A percentile compares a stretch with the other conserved stretches of the same genome.
Conservation (phyloP, 1,284 basidiomycete species). For the Neolentinus lepideus region DNA sequence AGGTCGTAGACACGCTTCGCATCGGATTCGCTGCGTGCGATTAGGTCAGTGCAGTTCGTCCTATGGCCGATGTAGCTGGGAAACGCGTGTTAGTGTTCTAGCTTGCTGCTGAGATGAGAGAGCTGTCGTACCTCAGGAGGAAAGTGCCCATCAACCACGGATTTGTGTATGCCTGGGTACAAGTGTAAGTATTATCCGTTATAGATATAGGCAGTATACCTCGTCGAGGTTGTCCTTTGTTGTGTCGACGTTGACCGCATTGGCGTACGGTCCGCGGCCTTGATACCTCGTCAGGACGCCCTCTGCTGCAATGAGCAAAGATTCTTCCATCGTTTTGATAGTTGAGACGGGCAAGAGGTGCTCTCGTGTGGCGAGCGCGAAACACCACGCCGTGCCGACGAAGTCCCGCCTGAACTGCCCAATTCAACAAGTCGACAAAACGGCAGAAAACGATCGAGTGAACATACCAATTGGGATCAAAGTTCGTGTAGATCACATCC, state of each 20-base stretch:
- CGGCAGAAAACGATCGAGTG: too few species aligned
- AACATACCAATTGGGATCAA: conserved; percentile 7
- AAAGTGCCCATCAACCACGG: conserved; percentile 7
- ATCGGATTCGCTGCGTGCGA: neutral
- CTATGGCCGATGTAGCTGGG: conserved; percentile 5
- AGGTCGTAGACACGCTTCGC: conserved; percentile 6
- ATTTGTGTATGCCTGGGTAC: conserved; percentile 6
- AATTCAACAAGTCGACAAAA: too few species aligned
- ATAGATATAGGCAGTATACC: neutral
- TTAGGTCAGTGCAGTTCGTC: conserved; percentile 1
- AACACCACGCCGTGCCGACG: conserved; percentile 4
- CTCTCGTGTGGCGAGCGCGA: conserved; percentile 1
- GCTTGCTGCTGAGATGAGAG: neutral
- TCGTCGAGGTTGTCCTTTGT: conserved; percentile 2
- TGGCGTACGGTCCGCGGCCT: conserved; percentile 4
- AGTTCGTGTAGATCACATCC: neutral
- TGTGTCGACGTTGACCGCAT: conserved; percentile 1
- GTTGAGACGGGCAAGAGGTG: conserved; percentile 4
- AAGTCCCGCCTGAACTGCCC: conserved; percentile 6
- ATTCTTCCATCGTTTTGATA: neutral
- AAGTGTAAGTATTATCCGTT: neutral
- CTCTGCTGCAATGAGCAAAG: neutral
- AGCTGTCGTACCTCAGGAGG: conserved; percentile 1
- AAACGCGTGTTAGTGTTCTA: neutral
- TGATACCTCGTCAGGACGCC: conserved; percentile 3